Conservation (phyloP, 2,329 filamentous ascomycete species). For the Aschersonia sp. region DNA sequence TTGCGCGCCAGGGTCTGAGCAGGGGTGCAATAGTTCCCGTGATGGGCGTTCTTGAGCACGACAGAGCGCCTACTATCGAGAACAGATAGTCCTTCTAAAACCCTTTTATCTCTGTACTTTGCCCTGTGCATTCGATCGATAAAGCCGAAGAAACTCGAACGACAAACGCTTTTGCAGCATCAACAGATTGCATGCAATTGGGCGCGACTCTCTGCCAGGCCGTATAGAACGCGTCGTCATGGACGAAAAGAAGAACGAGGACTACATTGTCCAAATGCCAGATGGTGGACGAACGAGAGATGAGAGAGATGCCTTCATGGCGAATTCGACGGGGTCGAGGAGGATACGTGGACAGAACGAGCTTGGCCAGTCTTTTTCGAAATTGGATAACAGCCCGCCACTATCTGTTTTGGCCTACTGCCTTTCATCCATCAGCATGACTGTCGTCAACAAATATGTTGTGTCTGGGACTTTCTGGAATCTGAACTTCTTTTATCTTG, state of each 20-base stretch:
- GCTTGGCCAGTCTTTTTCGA: conserved; percentile 16
- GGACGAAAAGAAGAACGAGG: conserved; percentile 82
- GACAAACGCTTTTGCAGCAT: too few species aligned
- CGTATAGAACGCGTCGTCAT: conserved; percentile 26
- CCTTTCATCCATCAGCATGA: conserved; percentile 95
- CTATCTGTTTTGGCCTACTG: conserved; percentile 84
- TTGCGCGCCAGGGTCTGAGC: too few species aligned
- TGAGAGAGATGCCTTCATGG: conserved; percentile 37
- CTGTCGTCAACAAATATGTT: conserved; percentile 98
- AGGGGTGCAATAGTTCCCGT: too few species aligned
- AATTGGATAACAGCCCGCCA: conserved; percentile 59
- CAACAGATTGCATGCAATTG: too few species aligned
- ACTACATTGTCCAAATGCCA: conserved; percentile 58
- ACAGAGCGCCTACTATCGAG: too few species aligned
- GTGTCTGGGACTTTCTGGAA: conserved; percentile 86
- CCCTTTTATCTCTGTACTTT: too few species aligned
- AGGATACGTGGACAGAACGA: conserved; percentile 2
- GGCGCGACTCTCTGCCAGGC: too few species aligned
- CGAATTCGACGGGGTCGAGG: conserved; percentile 10
- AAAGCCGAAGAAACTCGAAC: too few species aligned
- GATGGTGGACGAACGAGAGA: conserved; percentile 35
- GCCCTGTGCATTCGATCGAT: too few species aligned
- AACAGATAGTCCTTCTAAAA: too few species aligned
- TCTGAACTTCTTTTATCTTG: conserved; percentile 88
- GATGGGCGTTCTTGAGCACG: too few species aligned